Evolutionary conservation across 2,329 filamentous ascomycete species (phyloP).

Genomic region (Fusarium continuum): DNA sequence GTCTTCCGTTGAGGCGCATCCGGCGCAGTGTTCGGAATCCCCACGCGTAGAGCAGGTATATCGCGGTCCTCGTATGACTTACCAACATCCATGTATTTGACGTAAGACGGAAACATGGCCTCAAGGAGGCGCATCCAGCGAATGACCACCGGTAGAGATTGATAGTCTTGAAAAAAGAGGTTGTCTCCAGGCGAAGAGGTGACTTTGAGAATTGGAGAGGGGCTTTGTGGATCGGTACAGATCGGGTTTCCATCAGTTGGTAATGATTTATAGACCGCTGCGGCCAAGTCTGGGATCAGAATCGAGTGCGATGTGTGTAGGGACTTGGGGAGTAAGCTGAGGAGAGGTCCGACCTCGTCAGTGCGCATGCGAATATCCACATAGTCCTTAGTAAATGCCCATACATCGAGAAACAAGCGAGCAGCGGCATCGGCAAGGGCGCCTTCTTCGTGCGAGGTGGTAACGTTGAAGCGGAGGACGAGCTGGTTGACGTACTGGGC

Average conservation of each 20-base stretch:
- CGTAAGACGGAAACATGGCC: conserved; percentile 87
- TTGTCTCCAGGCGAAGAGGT: conserved; percentile 63
- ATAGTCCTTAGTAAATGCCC: conserved; percentile 83
- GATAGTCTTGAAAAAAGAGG: conserved; percentile 92
- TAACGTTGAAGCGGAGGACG: conserved; percentile 89
- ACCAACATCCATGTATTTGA: conserved; percentile 79
- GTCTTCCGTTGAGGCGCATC: conserved; percentile 70
- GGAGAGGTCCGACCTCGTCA: conserved; percentile 78
- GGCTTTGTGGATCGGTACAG: conserved; percentile 40
- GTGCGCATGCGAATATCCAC: conserved; percentile 85
- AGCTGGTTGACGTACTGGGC: conserved; percentile 78
- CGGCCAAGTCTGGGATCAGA: conserved; percentile 81
- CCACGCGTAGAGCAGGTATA: conserved; percentile 83
- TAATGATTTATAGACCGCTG: conserved; percentile 71
- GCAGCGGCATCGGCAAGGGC: conserved; percentile 78
- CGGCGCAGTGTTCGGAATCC: conserved; percentile 60
- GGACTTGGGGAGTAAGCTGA: conserved; percentile 79
- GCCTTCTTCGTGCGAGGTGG: conserved; percentile 71
- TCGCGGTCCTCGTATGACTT: conserved; percentile 87
- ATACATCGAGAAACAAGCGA: conserved; percentile 86
- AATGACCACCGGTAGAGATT: conserved; percentile 81
- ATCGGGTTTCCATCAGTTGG: conserved; percentile 37
- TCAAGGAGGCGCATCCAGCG: conserved; percentile 92
- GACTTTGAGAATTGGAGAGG: conserved; percentile 44
- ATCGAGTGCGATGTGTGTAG: conserved; percentile 76